Evolutionary conservation across 2,329 filamentous ascomycete species (phyloP).

Genomic region (Aureobasidium melanogenum): DNA sequence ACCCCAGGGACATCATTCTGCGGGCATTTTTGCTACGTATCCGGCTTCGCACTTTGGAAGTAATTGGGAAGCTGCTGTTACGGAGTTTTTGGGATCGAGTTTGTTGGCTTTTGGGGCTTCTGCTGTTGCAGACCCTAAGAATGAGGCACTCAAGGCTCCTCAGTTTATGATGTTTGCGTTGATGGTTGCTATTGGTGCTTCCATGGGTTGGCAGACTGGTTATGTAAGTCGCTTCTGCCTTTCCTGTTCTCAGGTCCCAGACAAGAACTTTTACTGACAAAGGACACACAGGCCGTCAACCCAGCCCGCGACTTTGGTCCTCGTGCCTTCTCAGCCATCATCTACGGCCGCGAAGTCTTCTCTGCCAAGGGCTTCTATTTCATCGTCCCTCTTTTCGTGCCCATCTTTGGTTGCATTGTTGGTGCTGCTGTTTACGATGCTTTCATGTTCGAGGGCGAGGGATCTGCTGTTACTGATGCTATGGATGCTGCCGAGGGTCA

Average conservation of each 20-base stretch:
- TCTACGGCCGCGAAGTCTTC: constrained; percentile 12
- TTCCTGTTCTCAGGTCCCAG: too few relatives aligned
- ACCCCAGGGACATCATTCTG: constrained; percentile 5
- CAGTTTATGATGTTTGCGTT: neutral
- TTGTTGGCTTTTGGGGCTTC: neutral
- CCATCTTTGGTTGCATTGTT: neutral
- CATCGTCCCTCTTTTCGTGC: neutral
- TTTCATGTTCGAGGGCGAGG: constrained; percentile 11
- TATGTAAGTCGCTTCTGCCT: neutral
- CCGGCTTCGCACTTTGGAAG: neutral
- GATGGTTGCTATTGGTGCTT: constrained; percentile 7
- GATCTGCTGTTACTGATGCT: neutral
- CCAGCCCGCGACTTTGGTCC: constrained; percentile 8
- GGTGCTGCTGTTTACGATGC: constrained; percentile 8
- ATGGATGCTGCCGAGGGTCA: neutral
- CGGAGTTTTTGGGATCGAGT: neutral
- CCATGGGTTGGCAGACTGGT: constrained; percentile 11
- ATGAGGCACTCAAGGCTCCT: neutral
- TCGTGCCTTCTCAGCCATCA: constrained; percentile 1
- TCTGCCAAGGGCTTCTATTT: constrained; percentile 6
- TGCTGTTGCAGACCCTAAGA: neutral
- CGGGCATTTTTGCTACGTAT: constrained; percentile 11
- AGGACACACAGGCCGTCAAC: constrained; percentile 1
- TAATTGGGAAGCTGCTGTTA: constrained; percentile 9
- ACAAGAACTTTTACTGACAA: neutral